A percentile compares a stretch with the other conserved stretches of the same genome.
Conservation (phyloP, 2,329 filamentous ascomycete genomes). For the Penicillium janthinellum region DNA sequence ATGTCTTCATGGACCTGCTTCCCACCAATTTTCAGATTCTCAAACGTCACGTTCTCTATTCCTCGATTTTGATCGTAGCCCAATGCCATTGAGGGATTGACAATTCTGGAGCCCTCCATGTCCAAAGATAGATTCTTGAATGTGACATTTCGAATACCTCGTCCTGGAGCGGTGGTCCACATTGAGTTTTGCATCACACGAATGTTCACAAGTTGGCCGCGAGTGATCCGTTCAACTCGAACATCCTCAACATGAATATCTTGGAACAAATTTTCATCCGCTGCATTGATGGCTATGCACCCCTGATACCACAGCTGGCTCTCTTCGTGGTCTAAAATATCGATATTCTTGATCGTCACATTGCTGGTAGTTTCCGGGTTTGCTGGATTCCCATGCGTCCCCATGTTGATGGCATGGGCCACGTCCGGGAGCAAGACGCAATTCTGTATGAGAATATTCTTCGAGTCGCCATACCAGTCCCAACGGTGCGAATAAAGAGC, state of each 20-base stretch:
- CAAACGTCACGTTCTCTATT: background rate
- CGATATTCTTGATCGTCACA: slow-evolving; percentile 4
- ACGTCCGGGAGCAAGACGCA: slow-evolving; percentile 1
- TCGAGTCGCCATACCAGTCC: slow-evolving; percentile 23
- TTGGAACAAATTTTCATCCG: slow-evolving; percentile 1
- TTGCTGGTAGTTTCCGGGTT: slow-evolving; percentile 1
- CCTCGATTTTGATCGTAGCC: background rate
- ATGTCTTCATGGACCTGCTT: slow-evolving; percentile 17
- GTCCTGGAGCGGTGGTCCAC: slow-evolving; percentile 39
- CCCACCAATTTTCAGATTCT: background rate
- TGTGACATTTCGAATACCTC: slow-evolving; percentile 34
- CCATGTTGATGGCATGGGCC: slow-evolving; percentile 8
- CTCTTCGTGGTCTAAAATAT: slow-evolving; percentile 4
- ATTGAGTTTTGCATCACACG: slow-evolving; percentile 39
- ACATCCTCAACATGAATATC: background rate
- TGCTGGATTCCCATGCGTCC: slow-evolving; percentile 1
- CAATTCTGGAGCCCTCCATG: slow-evolving; percentile 10
- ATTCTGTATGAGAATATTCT: slow-evolving; percentile 23
- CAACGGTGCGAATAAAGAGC: slow-evolving; percentile 21
- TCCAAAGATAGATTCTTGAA: slow-evolving; percentile 27
- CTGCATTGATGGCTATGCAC: slow-evolving; percentile 1
- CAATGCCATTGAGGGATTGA: background rate
- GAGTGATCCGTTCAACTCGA: background rate
- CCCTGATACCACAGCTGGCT: slow-evolving; percentile 7
- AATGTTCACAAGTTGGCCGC: slow-evolving; percentile 39